These are phyloP conservation scores for Coemansia sp. DNA, from an alignment of 192 early-diverging fungal species.

Conservation along the genomic window DNA sequence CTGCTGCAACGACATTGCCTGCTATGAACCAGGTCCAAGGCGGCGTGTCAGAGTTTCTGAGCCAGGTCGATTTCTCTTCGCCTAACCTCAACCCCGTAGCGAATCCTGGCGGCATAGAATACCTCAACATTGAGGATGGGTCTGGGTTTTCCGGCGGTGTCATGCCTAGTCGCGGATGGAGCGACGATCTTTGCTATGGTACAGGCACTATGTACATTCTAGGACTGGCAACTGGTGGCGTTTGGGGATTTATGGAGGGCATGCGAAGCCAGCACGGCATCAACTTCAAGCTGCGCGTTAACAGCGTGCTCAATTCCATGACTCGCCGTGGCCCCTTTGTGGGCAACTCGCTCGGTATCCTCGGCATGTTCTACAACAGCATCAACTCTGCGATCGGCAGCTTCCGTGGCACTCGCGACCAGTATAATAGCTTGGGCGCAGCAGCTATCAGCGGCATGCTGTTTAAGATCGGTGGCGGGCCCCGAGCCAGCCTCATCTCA, in stretches of 20 bases:
- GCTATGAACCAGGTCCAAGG: constrained; percentile 35
- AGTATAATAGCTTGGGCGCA: constrained; percentile 66
- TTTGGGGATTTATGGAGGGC: constrained; percentile 75
- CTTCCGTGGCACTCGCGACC: constrained; percentile 62
- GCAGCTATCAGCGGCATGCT: constrained; percentile 73
- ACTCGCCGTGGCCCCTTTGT: constrained; percentile 82
- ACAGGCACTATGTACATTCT: constrained; percentile 76
- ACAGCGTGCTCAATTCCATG: constrained; percentile 77
- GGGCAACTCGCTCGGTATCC: constrained; percentile 76
- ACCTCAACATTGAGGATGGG: constrained; percentile 50
- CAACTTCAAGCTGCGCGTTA: constrained; percentile 72
- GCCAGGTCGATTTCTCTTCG: constrained; percentile 49
- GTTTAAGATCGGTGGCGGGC: constrained; percentile 71
- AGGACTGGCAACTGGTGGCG: constrained; percentile 70
- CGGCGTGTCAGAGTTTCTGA: constrained; percentile 48
- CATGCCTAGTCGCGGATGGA: constrained; percentile 73
- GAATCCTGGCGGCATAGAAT: constrained; percentile 43
- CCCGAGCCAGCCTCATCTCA: constrained; percentile 55
- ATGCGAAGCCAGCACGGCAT: constrained; percentile 60
- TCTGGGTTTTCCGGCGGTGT: constrained; percentile 44
- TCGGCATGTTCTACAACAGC: constrained; percentile 82
- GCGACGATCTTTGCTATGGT: constrained; percentile 82
- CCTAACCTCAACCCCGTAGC: constrained; percentile 32
- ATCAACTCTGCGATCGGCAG: constrained; percentile 66
- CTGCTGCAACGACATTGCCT: constrained; percentile 2